Evolutionary conservation across 495 filamentous ascomycete genomes (phyloP), one percentile per base, ranked within the genome.

Genomic region (Podospora bellae-mahoneyi): DNA sequence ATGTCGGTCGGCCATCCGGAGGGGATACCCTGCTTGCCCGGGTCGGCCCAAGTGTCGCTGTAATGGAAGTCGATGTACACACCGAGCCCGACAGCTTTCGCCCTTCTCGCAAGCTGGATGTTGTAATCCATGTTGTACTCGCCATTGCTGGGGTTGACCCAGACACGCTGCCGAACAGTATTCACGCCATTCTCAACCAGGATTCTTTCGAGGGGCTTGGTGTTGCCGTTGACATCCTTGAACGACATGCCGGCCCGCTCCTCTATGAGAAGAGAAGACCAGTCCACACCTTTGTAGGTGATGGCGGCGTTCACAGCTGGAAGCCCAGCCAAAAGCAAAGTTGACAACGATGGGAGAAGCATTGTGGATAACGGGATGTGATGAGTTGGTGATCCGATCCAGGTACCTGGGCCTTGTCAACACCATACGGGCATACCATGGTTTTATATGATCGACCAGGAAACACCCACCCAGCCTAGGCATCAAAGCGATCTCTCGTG

Each of bases 11-110:
- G 86, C 88, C 89, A 90, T 20, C 84, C 87, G 0, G 84, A 79
- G 1, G 89, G 89, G 3, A 83, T 86, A 5, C 78, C 76, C 80
- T 84, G 80, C 9, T 83, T 76, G 0, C 64, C 78, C 6, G 79
- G 76, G 53, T 82, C 77, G 7, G 79, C 81, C 83, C 84, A 94
- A 5, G 85, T 90, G 79, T 92, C 88, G 73, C 84, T 87, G 67
- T 86, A 87, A 77, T 92, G 89, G 66, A 93, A 78, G 75, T 93
- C 87, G 63, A 93, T 76, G 70, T 90, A 91, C 15, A 92, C 82
- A 0, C 77, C 79, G 64, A 92, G 78, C 0, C 90, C 89, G 5
- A 83, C 86, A n/a, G 82, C 84, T 70, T 88, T 84, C 16, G 88
- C 86, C 59, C 91, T 80, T 73, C 83, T 79, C 16, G 86, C 91